Evolutionary conservation across 768 basidiomycete genomes (phyloP).

Genomic region (Mycena galopus): DNA sequence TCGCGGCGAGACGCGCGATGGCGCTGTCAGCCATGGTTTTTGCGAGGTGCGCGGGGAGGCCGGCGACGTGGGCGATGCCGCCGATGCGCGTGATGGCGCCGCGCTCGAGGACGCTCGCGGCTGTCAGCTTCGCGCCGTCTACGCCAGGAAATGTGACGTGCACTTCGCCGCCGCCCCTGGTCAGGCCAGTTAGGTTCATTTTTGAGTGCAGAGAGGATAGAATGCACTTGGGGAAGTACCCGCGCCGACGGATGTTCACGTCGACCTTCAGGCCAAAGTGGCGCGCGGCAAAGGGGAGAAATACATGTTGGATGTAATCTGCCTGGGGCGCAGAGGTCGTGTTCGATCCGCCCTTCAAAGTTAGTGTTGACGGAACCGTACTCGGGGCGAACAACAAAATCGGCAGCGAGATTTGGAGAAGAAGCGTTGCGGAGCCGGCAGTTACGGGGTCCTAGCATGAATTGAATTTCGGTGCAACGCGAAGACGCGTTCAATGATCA

Average conservation of each 20-base stretch:
- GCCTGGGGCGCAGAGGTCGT: slow-evolving; percentile 79
- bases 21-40: slow-evolving; percentile 71
- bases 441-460: slow-evolving; percentile 58
- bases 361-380: slow-evolving; percentile 58
- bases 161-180: slow-evolving; percentile 74
- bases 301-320: slow-evolving; percentile 75
- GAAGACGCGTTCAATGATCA: not conserved
- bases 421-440: slow-evolving; percentile 78
- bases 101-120: slow-evolving; percentile 66
- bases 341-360: slow-evolving; percentile 80
- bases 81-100: slow-evolving; percentile 64
- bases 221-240: slow-evolving; percentile 71
- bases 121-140: slow-evolving; percentile 51
- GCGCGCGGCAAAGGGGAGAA: slow-evolving; percentile 75
- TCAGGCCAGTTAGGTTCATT: not conserved
- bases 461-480: not conserved
- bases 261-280: slow-evolving; percentile 65
- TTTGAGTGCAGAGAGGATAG: not conserved
- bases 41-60: slow-evolving; percentile 70
- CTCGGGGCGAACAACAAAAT: slow-evolving; percentile 69
- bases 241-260: slow-evolving; percentile 67
- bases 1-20: slow-evolving; percentile 51
- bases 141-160: slow-evolving; percentile 57
- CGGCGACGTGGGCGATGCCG: slow-evolving; percentile 76
- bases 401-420: slow-evolving; percentile 80